Conservation (phyloP, 805 yeast genomes). For the Torulaspora delbrueckii region DNA sequence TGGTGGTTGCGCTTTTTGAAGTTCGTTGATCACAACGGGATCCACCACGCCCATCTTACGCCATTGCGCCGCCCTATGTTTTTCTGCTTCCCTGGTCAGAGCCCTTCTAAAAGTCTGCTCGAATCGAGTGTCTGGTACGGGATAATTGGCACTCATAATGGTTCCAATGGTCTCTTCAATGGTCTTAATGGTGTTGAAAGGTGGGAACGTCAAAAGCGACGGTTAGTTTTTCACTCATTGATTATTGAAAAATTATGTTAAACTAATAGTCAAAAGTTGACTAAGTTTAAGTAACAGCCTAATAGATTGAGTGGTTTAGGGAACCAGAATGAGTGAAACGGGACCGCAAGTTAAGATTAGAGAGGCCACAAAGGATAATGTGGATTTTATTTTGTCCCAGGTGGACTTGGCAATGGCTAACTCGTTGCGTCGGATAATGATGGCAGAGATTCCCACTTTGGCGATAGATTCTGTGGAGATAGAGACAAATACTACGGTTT, state of each 20-base stretch:
- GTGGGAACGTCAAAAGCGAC: conserved; percentile 4
- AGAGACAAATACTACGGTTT: conserved; percentile 84
- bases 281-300: background rate
- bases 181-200: background rate
- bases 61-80: conserved; percentile 14
- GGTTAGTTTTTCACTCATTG: background rate
- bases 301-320: background rate
- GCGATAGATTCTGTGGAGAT: conserved; percentile 96
- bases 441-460: conserved; percentile 94
- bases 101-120: conserved; percentile 54
- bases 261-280: background rate
- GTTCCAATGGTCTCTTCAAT: background rate
- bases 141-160: conserved; percentile 23
- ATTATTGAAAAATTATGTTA: background rate
- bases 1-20: conserved; percentile 15
- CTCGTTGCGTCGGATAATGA: conserved; percentile 84
- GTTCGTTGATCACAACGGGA: conserved; percentile 10
- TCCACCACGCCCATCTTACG: conserved; percentile 14
- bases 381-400: conserved; percentile 81
- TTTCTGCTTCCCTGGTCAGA: conserved; percentile 27
- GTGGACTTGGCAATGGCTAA: conserved; percentile 89
- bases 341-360: conserved; percentile 83
- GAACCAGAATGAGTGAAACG: conserved; percentile 30
- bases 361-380: conserved; percentile 77
- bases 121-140: conserved; percentile 62